Evolutionary conservation across 169 alveolate species (phyloP).

Genomic region (Amoebophrya sp.): DNA sequence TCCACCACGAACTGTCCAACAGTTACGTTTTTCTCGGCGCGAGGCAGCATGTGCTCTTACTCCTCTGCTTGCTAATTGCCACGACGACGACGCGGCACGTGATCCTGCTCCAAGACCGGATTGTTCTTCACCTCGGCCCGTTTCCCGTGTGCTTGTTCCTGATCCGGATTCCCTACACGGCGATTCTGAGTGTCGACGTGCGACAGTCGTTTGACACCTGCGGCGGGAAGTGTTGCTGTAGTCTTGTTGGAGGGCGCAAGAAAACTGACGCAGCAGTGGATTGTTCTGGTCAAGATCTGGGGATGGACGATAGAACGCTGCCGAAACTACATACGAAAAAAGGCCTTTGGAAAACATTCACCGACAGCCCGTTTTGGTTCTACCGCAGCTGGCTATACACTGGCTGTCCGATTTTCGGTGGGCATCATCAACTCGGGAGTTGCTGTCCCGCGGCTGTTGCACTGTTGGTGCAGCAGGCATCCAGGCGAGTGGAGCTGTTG

Average conservation of each 20-base stretch:
- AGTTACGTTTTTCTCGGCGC: not conserved
- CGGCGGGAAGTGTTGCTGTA: not conserved
- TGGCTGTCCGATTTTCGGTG: too few species aligned
- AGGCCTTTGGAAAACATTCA: too few species aligned
- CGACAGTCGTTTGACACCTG: not conserved
- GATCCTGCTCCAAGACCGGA: not conserved
- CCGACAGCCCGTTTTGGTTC: not conserved
- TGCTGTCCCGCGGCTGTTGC: too few species aligned
- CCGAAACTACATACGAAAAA: too few species aligned
- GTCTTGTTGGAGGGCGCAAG: not conserved
- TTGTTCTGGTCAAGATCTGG: too few species aligned
- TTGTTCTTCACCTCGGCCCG: not conserved
- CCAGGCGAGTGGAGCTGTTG: too few species aligned
- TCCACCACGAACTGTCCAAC: not conserved
- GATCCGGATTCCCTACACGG: not conserved
- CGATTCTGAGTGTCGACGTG: not conserved
- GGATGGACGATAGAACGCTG: too few species aligned
- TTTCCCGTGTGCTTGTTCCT: not conserved
- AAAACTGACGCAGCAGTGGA: not conserved
- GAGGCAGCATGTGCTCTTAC: not conserved
- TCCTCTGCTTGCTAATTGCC: not conserved
- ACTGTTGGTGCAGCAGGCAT: too few species aligned
- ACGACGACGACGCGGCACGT: not conserved
- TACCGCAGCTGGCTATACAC: not conserved
- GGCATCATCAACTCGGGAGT: too few species aligned